These are phyloP conservation scores for Globisporangium solare DNA, from an alignment of 352 stramenopile species.

Conservation along the genomic window DNA sequence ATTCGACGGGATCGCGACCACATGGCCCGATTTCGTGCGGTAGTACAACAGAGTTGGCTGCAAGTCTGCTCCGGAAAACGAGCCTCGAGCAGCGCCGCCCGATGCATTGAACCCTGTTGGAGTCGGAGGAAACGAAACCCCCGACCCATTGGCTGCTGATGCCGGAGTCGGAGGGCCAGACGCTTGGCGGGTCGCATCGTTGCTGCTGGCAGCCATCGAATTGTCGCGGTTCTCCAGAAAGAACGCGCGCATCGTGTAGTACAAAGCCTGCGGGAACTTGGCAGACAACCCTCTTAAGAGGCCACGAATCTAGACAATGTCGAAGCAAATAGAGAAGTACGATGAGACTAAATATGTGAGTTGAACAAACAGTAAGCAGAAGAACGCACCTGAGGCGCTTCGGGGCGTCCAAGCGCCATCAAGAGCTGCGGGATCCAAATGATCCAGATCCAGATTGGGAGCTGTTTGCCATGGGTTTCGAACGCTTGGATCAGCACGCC, in stretches of 20 bases:
- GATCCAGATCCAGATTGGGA: constrained; percentile 99
- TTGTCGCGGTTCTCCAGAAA: constrained; percentile 97
- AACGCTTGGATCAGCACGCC: constrained; percentile 84
- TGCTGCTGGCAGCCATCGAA: constrained; percentile 44
- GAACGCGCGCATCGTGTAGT: constrained; percentile 97
- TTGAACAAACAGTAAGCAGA: background rate
- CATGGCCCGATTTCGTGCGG: constrained; percentile 72
- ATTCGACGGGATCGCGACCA: constrained; percentile 62
- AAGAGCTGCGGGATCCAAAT: constrained; percentile 98
- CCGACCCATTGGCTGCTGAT: background rate
- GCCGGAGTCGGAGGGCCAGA: constrained; percentile 13
- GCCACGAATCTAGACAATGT: constrained; percentile 55
- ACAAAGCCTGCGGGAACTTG: constrained; percentile 97
- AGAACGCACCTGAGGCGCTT: constrained; percentile 69
- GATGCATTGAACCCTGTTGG: constrained; percentile 1
- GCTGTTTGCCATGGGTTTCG: constrained; percentile 90
- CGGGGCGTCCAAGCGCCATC: constrained; percentile 90
- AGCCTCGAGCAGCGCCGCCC: constrained; percentile 7
- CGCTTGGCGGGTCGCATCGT: constrained; percentile 15
- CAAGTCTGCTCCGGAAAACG: constrained; percentile 9
- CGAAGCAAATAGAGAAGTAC: background rate
- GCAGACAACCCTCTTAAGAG: constrained; percentile 77
- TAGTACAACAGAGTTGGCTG: constrained; percentile 51
- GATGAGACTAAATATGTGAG: background rate
- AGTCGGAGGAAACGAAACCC: constrained; percentile 7